Conservation (phyloP, 352 stramenopile genomes). For the Globisporangium middletonii region DNA sequence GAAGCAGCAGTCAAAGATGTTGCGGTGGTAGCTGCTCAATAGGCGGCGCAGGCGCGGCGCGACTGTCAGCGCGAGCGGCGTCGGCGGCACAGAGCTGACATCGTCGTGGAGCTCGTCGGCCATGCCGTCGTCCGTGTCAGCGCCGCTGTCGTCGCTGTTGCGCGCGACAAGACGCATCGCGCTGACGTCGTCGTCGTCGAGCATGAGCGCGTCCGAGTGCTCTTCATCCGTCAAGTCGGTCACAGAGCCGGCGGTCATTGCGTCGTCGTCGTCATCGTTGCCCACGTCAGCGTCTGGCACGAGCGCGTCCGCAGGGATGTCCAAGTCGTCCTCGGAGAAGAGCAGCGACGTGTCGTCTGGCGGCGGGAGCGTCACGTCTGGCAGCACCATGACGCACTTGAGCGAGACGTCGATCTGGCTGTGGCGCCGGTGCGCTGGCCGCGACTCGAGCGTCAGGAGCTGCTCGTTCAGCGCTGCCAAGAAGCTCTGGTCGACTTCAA, state of each 20-base stretch:
- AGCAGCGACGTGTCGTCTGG: constrained; percentile 34
- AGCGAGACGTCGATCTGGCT: constrained; percentile 73
- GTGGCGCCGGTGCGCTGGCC: constrained; percentile 51
- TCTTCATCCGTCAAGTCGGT: constrained; percentile 33
- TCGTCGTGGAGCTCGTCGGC: constrained; percentile 22
- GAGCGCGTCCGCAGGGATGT: constrained; percentile 18
- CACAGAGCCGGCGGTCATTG: constrained; percentile 12
- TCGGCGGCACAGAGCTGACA: constrained; percentile 2
- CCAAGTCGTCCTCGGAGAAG: constrained; percentile 29
- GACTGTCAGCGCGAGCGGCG: constrained; percentile 2
- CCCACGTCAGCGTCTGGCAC: constrained; percentile 13
- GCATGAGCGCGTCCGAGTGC: constrained; percentile 12
- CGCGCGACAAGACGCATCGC: not conserved
- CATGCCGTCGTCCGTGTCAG: not conserved
- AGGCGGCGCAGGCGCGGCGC: constrained; percentile 17
- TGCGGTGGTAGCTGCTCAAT: constrained; percentile 36
- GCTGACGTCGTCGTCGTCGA: constrained; percentile 7
- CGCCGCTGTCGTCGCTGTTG: constrained; percentile 9
- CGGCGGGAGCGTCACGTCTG: constrained; percentile 65
- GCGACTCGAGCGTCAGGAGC: constrained; percentile 43
- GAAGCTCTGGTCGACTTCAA: constrained; percentile 57
- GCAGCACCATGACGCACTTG: constrained; percentile 71
- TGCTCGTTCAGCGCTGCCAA: constrained; percentile 58
- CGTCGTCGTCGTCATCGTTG: constrained; percentile 10
- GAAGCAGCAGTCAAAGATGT: constrained; percentile 84